Evolutionary conservation across 1,284 basidiomycete species (phyloP).

Genomic region (Tilletia caries): DNA sequence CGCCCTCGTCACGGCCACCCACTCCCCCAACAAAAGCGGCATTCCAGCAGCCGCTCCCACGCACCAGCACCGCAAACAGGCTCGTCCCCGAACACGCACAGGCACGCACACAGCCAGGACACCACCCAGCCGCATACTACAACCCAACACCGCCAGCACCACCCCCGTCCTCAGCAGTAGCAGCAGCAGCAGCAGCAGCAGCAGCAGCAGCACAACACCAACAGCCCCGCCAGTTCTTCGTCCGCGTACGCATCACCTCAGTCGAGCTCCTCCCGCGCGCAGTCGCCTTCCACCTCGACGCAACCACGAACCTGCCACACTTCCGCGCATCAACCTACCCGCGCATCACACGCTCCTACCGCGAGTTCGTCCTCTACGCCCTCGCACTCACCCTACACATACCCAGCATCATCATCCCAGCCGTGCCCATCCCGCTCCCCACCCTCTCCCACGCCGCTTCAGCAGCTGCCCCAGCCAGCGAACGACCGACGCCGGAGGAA

Average conservation of each 20-base stretch:
- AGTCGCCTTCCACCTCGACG: background rate
- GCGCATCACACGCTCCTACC: constrained; percentile 34
- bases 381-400: constrained; percentile 25
- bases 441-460: background rate
- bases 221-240: constrained; percentile 27
- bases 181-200: background rate
- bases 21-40: background rate
- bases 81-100: constrained; percentile 2
- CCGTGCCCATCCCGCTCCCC: constrained; percentile 18
- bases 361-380: constrained; percentile 39
- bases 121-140: background rate
- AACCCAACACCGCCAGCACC: background rate
- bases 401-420: constrained; percentile 17
- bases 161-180: background rate
- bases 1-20: background rate
- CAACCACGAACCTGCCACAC: constrained; percentile 40
- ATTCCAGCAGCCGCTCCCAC: too few relatives aligned
- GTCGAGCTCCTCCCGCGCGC: constrained; percentile 22
- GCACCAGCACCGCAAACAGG: background rate
- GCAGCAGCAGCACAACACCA: background rate
- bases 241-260: constrained; percentile 27
- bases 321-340: constrained; percentile 36
- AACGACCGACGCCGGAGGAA: constrained; percentile 33
- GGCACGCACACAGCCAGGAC: constrained; percentile 4
- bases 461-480: constrained; percentile 29